Evolutionary conservation across 192 early-diverging fungal species (phyloP).

Genomic region (Powellomyces hirtus): DNA sequence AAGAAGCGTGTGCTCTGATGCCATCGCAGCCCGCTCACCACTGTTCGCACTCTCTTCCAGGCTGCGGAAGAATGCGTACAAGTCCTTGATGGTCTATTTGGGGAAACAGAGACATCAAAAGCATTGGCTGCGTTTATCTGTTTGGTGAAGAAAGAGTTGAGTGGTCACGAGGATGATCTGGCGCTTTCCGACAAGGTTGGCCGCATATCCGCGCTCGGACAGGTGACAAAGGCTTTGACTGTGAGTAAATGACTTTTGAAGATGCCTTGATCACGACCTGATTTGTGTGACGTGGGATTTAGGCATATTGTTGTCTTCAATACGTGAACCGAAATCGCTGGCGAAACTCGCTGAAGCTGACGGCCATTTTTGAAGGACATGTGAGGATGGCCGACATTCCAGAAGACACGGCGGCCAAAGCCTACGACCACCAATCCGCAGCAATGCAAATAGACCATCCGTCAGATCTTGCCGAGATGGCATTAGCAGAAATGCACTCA

Average conservation of each 20-base stretch:
- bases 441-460: neutral
- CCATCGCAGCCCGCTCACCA: neutral
- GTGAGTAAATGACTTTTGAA: neutral
- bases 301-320: slow-evolving; percentile 42
- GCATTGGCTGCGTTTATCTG: slow-evolving; percentile 83
- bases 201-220: slow-evolving; percentile 31
- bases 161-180: slow-evolving; percentile 29
- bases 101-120: slow-evolving; percentile 92
- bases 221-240: slow-evolving; percentile 33
- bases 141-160: slow-evolving; percentile 33
- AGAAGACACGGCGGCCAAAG: neutral
- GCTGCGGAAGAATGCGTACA: slow-evolving; percentile 86
- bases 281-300: neutral
- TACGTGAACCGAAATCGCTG: slow-evolving; percentile 37
- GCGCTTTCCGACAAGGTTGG: neutral
- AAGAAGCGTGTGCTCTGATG: neutral
- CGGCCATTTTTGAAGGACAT: slow-evolving; percentile 32
- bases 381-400: neutral
- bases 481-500: neutral
- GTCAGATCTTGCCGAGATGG: neutral
- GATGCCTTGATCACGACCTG: neutral
- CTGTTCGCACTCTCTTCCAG: slow-evolving; percentile 25
- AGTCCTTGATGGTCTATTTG: slow-evolving; percentile 92
- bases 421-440: neutral
- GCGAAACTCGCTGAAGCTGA: slow-evolving; percentile 30